Evolutionary conservation across 176 grass and related monocot genomes (phyloP), one percentile per base, ranked within the genome.

Genomic region (Carex myosuroides): DNA sequence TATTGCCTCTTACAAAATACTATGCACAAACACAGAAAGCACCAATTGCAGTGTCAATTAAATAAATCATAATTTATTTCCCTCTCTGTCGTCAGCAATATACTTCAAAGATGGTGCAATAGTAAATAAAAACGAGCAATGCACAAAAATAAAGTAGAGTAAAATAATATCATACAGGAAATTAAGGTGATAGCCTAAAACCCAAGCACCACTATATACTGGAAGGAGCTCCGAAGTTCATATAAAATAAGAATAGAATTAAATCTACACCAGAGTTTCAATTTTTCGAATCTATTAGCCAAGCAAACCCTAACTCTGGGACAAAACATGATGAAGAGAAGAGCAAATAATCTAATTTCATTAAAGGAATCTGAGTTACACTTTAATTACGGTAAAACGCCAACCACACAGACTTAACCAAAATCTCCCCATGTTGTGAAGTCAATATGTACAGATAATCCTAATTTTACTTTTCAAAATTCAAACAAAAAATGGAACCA

Each of bases 281-380:
- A 35, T 29, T 13, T 68, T 17, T 14, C 5, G 5, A 10, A 70
- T 41, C 37, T n/a, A 70, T 41, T 42, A 42, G 6, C 33, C 16
- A 33, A 79, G 50, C 24, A 79, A 79, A 79, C 74, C 74, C 74
- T 79, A 79, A 75, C 70, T 24, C 20, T 50, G 44, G 29, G 13
- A 75, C n/a, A 75, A 75, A 24, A 32, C 24, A 65, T 14, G 26
- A 65, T 65, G 63, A 66, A 33, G 29, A 13, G 11, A 33, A n/a
- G 7, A 70, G 6, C 35, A 10, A 70, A 70, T 70, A 42, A 70
- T 70, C 35, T 70, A 62, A 62, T 41, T 60, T 59, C 20, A 80
- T n/a, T 80, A 42, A 7, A 32, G 35, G 35, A 59, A 60, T 59
- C 29, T 80, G 14, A 9, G 33, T 59, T 60, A 61, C 54, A 62